Percentiles rank a stretch among this genome's conserved stretches.
Conservation (phyloP, 176 grass and related monocot species). For the Raddia distichophylla region DNA sequence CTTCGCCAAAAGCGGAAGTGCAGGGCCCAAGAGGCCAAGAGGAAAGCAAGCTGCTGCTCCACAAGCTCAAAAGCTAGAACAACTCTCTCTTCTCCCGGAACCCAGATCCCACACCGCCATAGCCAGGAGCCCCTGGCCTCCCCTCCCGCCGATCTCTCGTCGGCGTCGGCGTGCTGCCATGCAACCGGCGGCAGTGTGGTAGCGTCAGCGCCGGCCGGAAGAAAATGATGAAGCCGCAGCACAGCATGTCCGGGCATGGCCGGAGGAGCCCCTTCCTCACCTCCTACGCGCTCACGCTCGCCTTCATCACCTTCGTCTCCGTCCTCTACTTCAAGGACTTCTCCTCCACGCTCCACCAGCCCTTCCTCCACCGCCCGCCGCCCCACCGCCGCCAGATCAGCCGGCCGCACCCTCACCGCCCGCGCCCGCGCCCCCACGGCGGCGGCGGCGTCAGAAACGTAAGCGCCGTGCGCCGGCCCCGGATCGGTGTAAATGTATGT, state of each 20-base stretch:
- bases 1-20: slow-evolving; percentile 34
- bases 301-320: slow-evolving; percentile 83
- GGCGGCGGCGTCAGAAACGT: slow-evolving; percentile 11
- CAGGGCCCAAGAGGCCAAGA: neutral
- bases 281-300: slow-evolving; percentile 66
- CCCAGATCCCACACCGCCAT: slow-evolving; percentile 16
- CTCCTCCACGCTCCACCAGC: slow-evolving; percentile 61
- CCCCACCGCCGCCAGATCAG: slow-evolving; percentile 1
- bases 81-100: too few species aligned
- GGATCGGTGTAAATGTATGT: neutral
- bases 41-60: slow-evolving; percentile 36
- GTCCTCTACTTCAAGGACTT: slow-evolving; percentile 86
- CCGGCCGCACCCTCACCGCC: neutral
- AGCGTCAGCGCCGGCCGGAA: neutral
- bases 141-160: neutral
- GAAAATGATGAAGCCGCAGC: slow-evolving; percentile 52
- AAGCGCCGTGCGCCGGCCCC: neutral
- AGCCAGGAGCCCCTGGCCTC: neutral
- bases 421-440: too few species aligned
- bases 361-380: slow-evolving; percentile 53
- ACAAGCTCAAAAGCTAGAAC: too few species aligned
- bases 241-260: slow-evolving; percentile 30
- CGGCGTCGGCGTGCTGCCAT: neutral
- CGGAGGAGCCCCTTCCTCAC: slow-evolving; percentile 46
- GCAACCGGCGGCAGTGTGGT: neutral